phyloP scores from a whole-genome alignment of 768 basidiomycete species.

The Panellus pusillus region DNA sequence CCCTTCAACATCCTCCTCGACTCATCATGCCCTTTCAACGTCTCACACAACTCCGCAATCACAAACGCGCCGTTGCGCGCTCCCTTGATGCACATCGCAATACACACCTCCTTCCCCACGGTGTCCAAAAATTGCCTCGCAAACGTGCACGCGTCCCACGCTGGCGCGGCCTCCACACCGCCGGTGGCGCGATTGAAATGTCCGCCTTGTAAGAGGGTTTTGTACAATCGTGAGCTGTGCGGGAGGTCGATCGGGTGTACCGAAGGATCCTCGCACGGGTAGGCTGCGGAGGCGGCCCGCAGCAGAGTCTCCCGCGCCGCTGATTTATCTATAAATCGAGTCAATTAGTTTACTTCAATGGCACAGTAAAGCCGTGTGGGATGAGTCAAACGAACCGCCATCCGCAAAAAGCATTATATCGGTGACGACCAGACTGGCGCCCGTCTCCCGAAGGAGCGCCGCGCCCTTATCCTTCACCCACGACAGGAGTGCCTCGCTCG shows the following conservation, averaged over 20 bases:
- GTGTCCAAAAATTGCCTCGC: conserved; percentile 55
- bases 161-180: conserved; percentile 48
- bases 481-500: conserved; percentile 71
- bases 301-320: conserved; percentile 62
- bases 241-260: conserved; percentile 77
- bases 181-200: conserved; percentile 72
- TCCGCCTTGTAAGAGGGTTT: conserved; percentile 87
- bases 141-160: conserved; percentile 61
- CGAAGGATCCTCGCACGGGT: conserved; percentile 52
- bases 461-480: conserved; percentile 67
- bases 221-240: conserved; percentile 83
- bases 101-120: conserved; percentile 51
- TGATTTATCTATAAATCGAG: conserved; percentile 61
- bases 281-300: conserved; percentile 50
- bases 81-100: conserved; percentile 57
- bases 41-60: conserved; percentile 69
- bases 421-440: conserved; percentile 72
- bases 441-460: conserved; percentile 68
- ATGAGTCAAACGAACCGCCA: conserved; percentile 57
- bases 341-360: neutral
- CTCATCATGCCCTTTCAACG: conserved; percentile 44
- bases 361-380: too few relatives aligned
- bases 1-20: conserved; percentile 45
- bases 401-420: conserved; percentile 87
- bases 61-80: conserved; percentile 71